Percentiles rank a stretch among this genome's conserved stretches.
Conservation (phyloP, 148 eudicot species). For the Persicaria tinctoria region DNA sequence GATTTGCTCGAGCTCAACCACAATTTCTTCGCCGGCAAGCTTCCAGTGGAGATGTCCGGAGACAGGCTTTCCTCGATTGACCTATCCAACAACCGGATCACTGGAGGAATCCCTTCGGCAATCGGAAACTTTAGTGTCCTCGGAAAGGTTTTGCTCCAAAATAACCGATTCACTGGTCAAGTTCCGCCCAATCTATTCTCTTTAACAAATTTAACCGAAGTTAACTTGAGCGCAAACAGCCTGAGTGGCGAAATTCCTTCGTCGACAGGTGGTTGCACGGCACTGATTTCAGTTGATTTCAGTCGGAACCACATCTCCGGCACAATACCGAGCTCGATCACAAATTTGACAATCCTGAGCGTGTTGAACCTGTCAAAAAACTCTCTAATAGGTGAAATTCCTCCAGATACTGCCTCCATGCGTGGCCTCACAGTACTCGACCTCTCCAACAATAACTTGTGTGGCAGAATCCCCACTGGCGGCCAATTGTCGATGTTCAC, state of each 20-base stretch:
- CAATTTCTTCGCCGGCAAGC: constrained; percentile 40
- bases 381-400: constrained; percentile 40
- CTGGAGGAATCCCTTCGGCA: constrained; percentile 38
- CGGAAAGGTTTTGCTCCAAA: constrained; percentile 18
- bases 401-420: constrained; percentile 20
- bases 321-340: constrained; percentile 27
- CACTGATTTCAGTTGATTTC: constrained; percentile 32
- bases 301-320: constrained; percentile 37
- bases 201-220: constrained; percentile 10
- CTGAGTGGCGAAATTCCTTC: constrained; percentile 43
- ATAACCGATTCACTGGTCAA: constrained; percentile 32
- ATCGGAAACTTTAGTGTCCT: constrained; percentile 27
- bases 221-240: constrained; percentile 33
- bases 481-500: constrained; percentile 19
- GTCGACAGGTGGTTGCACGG: constrained; percentile 19
- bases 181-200: constrained; percentile 37
- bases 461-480: constrained; percentile 29
- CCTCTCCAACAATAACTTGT: constrained; percentile 43
- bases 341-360: constrained; percentile 19
- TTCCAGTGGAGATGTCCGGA: constrained; percentile 33
- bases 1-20: constrained; percentile 31
- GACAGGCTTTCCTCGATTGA: constrained; percentile 20
- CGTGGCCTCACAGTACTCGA: constrained; percentile 28
- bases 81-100: constrained; percentile 33
- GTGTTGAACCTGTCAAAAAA: constrained; percentile 33